Evolutionary conservation across 1,139 yeast species (phyloP).

Genomic region (Yamadazyma diospyri): DNA sequence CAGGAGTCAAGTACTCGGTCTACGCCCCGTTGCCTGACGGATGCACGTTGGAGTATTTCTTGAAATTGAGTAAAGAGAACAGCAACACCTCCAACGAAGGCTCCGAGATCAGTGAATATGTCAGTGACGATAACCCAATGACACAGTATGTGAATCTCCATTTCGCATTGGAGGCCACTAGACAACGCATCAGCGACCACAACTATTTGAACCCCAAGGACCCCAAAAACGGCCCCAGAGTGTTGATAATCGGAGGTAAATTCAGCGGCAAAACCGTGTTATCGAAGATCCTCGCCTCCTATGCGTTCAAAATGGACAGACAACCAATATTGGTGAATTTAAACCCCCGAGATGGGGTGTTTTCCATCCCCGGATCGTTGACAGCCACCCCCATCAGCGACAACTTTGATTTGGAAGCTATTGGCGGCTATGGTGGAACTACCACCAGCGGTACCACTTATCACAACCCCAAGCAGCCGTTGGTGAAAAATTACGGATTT

Average conservation of each 20-base stretch:
- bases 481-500: slow-evolving; percentile 77
- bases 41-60: slow-evolving; percentile 46
- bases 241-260: slow-evolving; percentile 69
- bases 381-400: slow-evolving; percentile 85
- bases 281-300: slow-evolving; percentile 65
- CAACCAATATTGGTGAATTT: slow-evolving; percentile 73
- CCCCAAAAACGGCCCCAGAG: slow-evolving; percentile 53
- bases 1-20: slow-evolving; percentile 54
- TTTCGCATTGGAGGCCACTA: slow-evolving; percentile 65
- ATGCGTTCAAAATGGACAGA: slow-evolving; percentile 69
- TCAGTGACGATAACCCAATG: slow-evolving; percentile 71
- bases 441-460: slow-evolving; percentile 80
- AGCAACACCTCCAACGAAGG: slow-evolving; percentile 28
- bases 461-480: slow-evolving; percentile 83
- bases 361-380: slow-evolving; percentile 79
- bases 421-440: slow-evolving; percentile 75
- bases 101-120: slow-evolving; percentile 50
- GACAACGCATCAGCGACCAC: slow-evolving; percentile 37
- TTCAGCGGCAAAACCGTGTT: slow-evolving; percentile 78
- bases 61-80: slow-evolving; percentile 45
- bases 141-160: slow-evolving; percentile 63
- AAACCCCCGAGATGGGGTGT: slow-evolving; percentile 77
- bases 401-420: slow-evolving; percentile 70
- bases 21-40: slow-evolving; percentile 59
- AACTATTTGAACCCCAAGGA: slow-evolving; percentile 17